phyloP scores from a whole-genome alignment of 2,329 filamentous ascomycete species.

The Cryphonectria nitschkei region DNA sequence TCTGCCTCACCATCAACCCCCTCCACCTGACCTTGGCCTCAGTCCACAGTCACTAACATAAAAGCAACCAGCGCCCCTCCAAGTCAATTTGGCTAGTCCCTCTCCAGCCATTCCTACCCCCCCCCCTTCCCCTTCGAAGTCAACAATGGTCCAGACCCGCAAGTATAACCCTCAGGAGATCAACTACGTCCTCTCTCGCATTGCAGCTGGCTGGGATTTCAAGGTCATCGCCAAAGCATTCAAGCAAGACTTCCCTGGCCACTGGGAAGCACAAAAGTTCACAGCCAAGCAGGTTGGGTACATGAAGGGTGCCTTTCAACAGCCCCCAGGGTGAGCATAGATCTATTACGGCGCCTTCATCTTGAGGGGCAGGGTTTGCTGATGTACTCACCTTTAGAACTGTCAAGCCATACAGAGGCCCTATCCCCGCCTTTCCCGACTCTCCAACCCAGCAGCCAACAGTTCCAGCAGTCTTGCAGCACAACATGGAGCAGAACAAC shows the following conservation, averaged over 20 bases:
- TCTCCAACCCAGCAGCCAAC: conserved; percentile 8
- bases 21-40: not conserved
- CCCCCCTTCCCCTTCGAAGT: not conserved
- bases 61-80: not conserved
- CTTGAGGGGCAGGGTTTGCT: not conserved
- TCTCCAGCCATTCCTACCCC: too few species aligned
- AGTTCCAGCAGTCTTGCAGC: not conserved
- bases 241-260: conserved; percentile 19
- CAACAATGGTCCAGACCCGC: conserved; percentile 22
- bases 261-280: conserved; percentile 19
- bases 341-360: too few species aligned
- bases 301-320: conserved; percentile 20
- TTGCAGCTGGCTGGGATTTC: conserved; percentile 13
- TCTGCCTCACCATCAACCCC: not conserved
- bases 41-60: not conserved
- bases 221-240: conserved; percentile 23
- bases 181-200: conserved; percentile 21
- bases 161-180: conserved; percentile 26
- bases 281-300: conserved; percentile 26
- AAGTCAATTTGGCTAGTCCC: not conserved
- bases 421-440: conserved; percentile 14
- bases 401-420: conserved; percentile 18
- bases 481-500: not conserved
- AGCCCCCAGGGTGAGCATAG: conserved; percentile 16
- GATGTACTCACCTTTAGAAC: not conserved